Evolutionary conservation across 768 basidiomycete genomes (phyloP), one percentile per base, ranked within the genome.

Genomic region (Asterophora parasitica): DNA sequence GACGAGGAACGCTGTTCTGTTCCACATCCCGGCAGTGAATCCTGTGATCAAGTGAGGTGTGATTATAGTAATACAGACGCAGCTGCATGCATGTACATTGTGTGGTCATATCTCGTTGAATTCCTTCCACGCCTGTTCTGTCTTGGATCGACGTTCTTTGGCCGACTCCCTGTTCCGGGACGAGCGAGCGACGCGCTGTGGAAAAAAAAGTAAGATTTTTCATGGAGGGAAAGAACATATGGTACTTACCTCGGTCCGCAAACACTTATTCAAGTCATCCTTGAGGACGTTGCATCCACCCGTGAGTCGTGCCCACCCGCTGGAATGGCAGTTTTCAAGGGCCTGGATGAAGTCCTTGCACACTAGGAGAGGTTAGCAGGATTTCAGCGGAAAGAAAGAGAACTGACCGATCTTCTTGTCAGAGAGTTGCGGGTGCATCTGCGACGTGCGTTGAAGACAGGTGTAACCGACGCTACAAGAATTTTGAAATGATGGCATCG

Each of bases 331-430:
- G 39, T 74, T 67, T 42, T 88, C 77, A 19, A 90, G 79, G 2
- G 88, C 88, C 54, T 88, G 68, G 46, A 90, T 86, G 59, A 90
- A 83, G 13, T 88, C 85, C 58, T 72, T 77, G 71, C 88, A 90
- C 31, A 72, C 88, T 89, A 32, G 50, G 26, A 12, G 37, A 11
- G 13, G 38, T 51, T 39, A 56, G 42, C 16, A 9, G 16, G 28
- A 30, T 30, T 23, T 3, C 6, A 23, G 20, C 33, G 16, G 16
- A 38, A 35, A 56, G 38, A 54, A 44, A 46, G n/a, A 23, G 10
- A 9, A 39, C 74, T 45, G 42, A 78, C 83, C 74, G 51, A 78
- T 56, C 60, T 74, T 76, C 63, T 81, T 83, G 66, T 83, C 83
- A 40, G 85, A 83, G 34, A 84, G 62, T 58, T 86, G 85, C 38